phyloP scores from a whole-genome alignment of 1,139 yeast species.

The Zygotorulaspora mrakii region DNA sequence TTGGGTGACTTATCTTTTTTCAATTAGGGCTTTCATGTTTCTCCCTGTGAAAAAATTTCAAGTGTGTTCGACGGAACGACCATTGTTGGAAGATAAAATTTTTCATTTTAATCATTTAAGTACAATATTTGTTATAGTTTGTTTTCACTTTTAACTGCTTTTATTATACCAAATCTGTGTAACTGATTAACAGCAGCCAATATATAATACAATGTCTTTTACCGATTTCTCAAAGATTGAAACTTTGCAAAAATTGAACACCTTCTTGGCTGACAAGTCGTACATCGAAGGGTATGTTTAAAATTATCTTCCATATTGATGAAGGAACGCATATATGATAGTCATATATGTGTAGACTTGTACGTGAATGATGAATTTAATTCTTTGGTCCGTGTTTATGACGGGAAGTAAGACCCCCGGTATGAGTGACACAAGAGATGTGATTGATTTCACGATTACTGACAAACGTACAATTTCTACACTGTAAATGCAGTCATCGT shows the following conservation, averaged over 20 bases:
- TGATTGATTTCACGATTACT: slow-evolving; percentile 24
- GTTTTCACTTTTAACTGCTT: background rate
- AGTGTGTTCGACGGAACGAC: slow-evolving; percentile 4
- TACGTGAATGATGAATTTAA: slow-evolving; percentile 59
- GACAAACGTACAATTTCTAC: slow-evolving; percentile 8
- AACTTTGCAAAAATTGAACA: slow-evolving; percentile 81
- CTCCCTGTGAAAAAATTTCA: slow-evolving; percentile 1
- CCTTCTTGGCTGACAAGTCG: slow-evolving; percentile 84
- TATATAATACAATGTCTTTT: slow-evolving; percentile 55
- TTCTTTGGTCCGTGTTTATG: slow-evolving; percentile 92
- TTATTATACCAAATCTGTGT: slow-evolving; percentile 3
- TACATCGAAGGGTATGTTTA: slow-evolving; percentile 92
- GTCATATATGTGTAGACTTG: background rate
- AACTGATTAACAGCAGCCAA: slow-evolving; percentile 6
- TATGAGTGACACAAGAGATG: slow-evolving; percentile 53
- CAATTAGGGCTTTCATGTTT: slow-evolving; percentile 8
- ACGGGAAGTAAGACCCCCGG: slow-evolving; percentile 93
- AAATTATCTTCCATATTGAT: too few relatives aligned
- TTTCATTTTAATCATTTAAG: slow-evolving; percentile 1
- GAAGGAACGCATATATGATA: background rate
- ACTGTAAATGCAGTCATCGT: background rate
- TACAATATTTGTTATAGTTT: background rate
- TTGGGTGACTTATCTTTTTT: background rate
- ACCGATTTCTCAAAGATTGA: slow-evolving; percentile 76
- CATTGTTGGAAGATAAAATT: slow-evolving; percentile 4